Percentiles rank a stretch among this genome's conserved stretches.
Conservation (phyloP, 371 early-diverging fungal species). For the Mucor indicus region DNA sequence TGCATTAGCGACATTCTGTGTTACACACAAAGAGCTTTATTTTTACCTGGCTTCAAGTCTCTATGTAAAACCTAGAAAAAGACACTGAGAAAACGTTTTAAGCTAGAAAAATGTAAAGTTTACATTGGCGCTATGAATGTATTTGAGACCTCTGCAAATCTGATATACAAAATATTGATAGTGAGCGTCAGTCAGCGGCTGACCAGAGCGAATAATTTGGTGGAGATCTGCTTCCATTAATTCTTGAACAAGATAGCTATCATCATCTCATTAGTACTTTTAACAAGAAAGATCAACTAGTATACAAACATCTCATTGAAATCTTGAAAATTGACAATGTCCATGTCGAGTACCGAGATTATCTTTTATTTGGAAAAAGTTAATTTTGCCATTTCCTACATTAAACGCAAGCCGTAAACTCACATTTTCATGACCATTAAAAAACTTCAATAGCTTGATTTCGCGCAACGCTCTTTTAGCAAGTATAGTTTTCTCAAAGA, state of each 20-base stretch:
- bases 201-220: slow-evolving; percentile 95
- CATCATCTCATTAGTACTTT: no score
- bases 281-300: no score
- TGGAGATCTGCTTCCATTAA: slow-evolving; percentile 99
- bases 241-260: slow-evolving; percentile 82
- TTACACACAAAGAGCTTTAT: no score
- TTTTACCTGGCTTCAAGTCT: no score
- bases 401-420: no score
- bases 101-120: slow-evolving; percentile 3
- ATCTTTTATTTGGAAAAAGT: slow-evolving; percentile 70
- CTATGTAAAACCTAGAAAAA: slow-evolving; percentile 38
- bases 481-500: slow-evolving; percentile 79
- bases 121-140: slow-evolving; percentile 97
- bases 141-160: slow-evolving; percentile 94
- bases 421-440: slow-evolving; percentile 90
- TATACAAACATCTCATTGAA: slow-evolving; percentile 94
- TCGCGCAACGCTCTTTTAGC: slow-evolving; percentile 87
- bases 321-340: slow-evolving; percentile 49
- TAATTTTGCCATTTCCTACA: no score
- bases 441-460: slow-evolving; percentile 84
- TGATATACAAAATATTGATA: slow-evolving; percentile 98
- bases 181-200: slow-evolving; percentile 95
- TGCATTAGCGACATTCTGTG: no score
- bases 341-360: slow-evolving; percentile 70
- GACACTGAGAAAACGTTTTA: background rate